A percentile compares a stretch with the other conserved stretches of the same genome.
Conservation (phyloP, 257 asterid species). For the Plantago elongata region DNA sequence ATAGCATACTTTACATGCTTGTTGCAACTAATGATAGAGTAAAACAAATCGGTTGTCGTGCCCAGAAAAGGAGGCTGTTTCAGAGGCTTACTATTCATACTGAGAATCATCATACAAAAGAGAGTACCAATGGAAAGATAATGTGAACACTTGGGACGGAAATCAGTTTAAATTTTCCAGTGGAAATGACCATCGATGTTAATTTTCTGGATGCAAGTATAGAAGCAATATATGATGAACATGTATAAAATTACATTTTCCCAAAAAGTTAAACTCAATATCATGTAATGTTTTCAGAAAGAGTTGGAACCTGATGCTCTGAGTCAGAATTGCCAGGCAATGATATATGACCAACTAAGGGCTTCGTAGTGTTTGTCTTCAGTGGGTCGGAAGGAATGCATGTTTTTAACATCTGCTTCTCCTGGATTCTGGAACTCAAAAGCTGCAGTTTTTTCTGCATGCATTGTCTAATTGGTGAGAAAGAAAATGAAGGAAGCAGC, state of each 20-base stretch:
- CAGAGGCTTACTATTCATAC: background rate
- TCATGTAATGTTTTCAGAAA: conserved; percentile 12
- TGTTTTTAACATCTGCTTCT: conserved; percentile 40
- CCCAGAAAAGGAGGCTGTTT: too few relatives aligned
- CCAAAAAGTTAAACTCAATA: conserved; percentile 8
- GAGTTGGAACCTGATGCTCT: conserved; percentile 36
- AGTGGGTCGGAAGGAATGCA: conserved; percentile 27
- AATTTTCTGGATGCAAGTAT: conserved; percentile 15
- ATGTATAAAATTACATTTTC: too few relatives aligned
- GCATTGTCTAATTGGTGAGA: conserved; percentile 20
- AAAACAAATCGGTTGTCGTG: too few relatives aligned
- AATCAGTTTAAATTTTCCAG: conserved; percentile 6
- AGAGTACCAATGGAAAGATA: conserved; percentile 4
- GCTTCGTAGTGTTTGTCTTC: conserved; percentile 22
- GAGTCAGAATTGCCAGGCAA: conserved; percentile 28
- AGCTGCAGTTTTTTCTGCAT: conserved; percentile 57
- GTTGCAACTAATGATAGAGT: too few relatives aligned
- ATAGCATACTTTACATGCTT: too few relatives aligned
- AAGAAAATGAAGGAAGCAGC: conserved; percentile 10
- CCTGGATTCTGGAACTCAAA: conserved; percentile 52
- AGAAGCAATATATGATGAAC: background rate
- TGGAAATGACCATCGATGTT: conserved; percentile 2
- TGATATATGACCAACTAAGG: conserved; percentile 26
- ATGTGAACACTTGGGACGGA: background rate
- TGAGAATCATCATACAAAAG: conserved; percentile 13